Conservation (phyloP, 108 stramenopile genomes). For the Discostella stelligeroides region DNA sequence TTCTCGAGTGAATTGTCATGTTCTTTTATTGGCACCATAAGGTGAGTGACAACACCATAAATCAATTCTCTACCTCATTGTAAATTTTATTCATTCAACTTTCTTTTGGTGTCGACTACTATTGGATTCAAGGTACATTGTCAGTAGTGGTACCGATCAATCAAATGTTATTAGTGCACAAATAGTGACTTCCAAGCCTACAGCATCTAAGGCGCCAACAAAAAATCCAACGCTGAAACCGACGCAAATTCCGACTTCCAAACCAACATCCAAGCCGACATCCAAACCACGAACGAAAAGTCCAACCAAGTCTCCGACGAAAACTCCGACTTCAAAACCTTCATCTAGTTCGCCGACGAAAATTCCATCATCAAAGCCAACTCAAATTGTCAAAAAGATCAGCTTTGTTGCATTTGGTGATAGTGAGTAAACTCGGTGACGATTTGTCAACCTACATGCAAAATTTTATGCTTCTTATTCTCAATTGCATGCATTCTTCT, state of each 20-base stretch:
- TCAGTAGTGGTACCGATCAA: too few species aligned
- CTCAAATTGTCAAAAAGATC: constrained; percentile 2
- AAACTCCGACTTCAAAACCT: constrained; percentile 2
- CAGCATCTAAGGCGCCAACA: background rate
- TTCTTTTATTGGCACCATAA: background rate
- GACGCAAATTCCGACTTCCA: constrained; percentile 1
- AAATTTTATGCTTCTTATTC: too few species aligned
- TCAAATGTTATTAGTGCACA: too few species aligned
- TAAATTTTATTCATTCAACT: too few species aligned
- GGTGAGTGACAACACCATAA: background rate
- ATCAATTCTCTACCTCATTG: too few species aligned
- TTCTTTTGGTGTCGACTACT: too few species aligned
- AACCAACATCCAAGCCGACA: constrained; percentile 4
- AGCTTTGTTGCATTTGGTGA: constrained; percentile 22
- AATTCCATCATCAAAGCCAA: constrained; percentile 3
- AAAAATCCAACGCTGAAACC: background rate
- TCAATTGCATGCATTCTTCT: too few species aligned
- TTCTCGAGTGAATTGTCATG: background rate
- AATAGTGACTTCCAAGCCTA: too few species aligned
- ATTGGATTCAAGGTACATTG: too few species aligned
- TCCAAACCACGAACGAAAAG: background rate
- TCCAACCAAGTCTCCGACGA: constrained; percentile 4
- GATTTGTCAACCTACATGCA: background rate
- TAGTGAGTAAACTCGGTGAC: constrained; percentile 4
- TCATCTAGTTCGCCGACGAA: background rate